Evolutionary conservation across 768 basidiomycete species (phyloP), one percentile per base, ranked within the genome.

Genomic region (Lactarius psammicola): DNA sequence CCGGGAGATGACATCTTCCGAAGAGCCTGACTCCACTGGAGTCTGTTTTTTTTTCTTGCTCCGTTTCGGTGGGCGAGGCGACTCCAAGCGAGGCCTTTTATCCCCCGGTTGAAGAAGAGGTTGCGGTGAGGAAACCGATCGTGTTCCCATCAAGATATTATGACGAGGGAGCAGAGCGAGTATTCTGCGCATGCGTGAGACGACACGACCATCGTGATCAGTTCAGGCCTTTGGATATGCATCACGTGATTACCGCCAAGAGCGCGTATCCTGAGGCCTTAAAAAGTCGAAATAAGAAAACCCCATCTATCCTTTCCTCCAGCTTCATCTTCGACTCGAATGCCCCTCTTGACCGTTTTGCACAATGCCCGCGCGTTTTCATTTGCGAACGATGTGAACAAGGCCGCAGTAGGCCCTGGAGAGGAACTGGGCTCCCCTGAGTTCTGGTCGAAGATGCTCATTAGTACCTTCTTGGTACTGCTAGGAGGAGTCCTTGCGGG

Each of bases 401-500:
- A 11, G 18, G 11, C 20, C 18, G 10, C 4, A 5, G 28, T 33
- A 4, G 20, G 33, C 2, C 9, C 56, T 8, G 71, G 75, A 15
- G 76, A 78, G 26, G 74, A 74, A 0, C 44, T 74, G 7, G 85
- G 83, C 28, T 85, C 88, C 0, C 80, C 87, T 2, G 84, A 85
- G 62, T 97, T 94, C 75, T 91, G 83, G 80, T 85, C 77, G 65
- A 92, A 94, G 73, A 76, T 97, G 34, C 67, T 82, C 23, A 76
- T 94, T 59, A 90, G 89, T 60, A 79, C 77, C 4, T 74, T 77
- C 3, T 81, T 98, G 31, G 94, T 98, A 8, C 76, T 98, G 1
- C 78, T 85, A 0, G 95, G 95, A 2, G 95, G 95, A 60, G 88
- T 95, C 5, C 97, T 98, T 74, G 92, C 95, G 15, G 95, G 95